These are phyloP conservation scores for Hericium erinaceus DNA, from an alignment of 768 basidiomycete species.

Conservation along the genomic window DNA sequence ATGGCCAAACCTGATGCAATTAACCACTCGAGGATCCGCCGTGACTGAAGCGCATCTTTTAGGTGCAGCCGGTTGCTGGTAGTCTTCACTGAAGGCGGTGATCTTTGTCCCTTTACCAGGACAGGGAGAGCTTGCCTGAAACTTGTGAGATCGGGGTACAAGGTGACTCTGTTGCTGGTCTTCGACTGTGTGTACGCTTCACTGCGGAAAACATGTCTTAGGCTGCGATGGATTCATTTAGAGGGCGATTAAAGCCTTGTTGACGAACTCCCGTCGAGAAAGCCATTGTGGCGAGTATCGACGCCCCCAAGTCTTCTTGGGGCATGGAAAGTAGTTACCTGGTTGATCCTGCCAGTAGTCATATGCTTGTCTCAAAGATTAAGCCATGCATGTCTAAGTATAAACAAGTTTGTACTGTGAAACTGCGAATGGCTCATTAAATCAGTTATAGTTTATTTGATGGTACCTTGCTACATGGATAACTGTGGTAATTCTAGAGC, in stretches of 20 bases:
- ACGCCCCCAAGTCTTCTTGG: slow-evolving; percentile 5
- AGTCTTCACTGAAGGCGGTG: not conserved
- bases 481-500: slow-evolving; percentile 76
- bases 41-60: not conserved
- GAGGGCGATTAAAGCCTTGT: not conserved
- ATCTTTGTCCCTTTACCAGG: not conserved
- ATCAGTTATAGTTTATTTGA: slow-evolving; percentile 80
- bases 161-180: slow-evolving; percentile 52
- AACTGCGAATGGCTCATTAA: slow-evolving; percentile 80
- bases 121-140: not conserved
- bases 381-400: slow-evolving; percentile 81
- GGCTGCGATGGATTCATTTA: slow-evolving; percentile 13
- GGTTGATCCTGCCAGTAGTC: slow-evolving; percentile 83
- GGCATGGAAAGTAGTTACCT: slow-evolving; percentile 46
- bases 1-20: slow-evolving; percentile 26
- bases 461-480: slow-evolving; percentile 69
- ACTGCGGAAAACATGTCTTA: slow-evolving; percentile 78
- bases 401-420: slow-evolving; percentile 65
- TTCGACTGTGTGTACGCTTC: slow-evolving; percentile 81
- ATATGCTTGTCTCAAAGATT: slow-evolving; percentile 83
- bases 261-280: not conserved
- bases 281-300: slow-evolving; percentile 27
- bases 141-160: not conserved
- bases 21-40: slow-evolving; percentile 27
- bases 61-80: slow-evolving; percentile 20